Conservation (phyloP, 1,284 basidiomycete species). For the Leccinum griseonigrum region DNA sequence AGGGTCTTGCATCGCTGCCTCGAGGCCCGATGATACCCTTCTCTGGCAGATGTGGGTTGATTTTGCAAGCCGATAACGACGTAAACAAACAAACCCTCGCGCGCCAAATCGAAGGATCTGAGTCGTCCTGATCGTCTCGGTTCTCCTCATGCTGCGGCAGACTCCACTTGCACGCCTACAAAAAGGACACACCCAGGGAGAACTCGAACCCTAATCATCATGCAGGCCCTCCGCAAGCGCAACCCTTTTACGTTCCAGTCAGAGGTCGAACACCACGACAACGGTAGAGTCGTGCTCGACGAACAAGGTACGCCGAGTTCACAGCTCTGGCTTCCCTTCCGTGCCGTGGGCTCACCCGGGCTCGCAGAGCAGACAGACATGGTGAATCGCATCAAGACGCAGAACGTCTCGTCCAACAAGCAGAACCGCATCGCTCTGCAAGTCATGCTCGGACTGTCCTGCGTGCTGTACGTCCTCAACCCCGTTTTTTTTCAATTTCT, state of each 20-base stretch:
- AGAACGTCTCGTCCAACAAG: constrained; percentile 39
- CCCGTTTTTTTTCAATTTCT: not conserved
- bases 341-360: constrained; percentile 7
- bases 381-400: constrained; percentile 40
- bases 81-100: constrained; percentile 27
- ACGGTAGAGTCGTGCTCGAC: constrained; percentile 41
- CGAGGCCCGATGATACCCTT: not conserved
- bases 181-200: constrained; percentile 9
- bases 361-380: constrained; percentile 52
- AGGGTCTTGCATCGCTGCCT: not conserved
- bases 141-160: not conserved
- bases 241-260: constrained; percentile 40
- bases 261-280: constrained; percentile 29
- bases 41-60: not conserved
- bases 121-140: not conserved
- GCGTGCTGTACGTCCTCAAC: constrained; percentile 40
- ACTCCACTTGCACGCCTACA: constrained; percentile 10
- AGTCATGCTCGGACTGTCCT: constrained; percentile 41
- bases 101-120: not conserved
- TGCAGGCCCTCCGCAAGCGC: constrained; percentile 41
- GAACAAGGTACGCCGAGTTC: constrained; percentile 44
- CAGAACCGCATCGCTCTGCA: constrained; percentile 38
- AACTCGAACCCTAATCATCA: constrained; percentile 8
- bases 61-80: constrained; percentile 1
- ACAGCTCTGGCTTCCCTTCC: not conserved